phyloP scores from a whole-genome alignment of 306 rosid genomes.

The Coriaria nepalensis region DNA sequence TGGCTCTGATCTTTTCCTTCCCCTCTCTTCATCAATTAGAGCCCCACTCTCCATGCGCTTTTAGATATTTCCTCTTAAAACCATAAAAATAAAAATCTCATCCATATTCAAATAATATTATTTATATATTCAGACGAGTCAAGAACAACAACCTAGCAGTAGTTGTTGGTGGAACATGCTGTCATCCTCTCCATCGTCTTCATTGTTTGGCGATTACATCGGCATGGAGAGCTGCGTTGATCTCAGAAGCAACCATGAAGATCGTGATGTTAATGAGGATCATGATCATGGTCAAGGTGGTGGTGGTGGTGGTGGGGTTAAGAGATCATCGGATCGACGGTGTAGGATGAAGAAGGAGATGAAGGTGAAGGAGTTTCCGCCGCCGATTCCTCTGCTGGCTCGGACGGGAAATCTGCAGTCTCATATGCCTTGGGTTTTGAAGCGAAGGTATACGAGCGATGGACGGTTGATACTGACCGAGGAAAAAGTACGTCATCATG shows the following conservation, averaged over 20 bases:
- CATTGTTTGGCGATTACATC: conserved; percentile 27
- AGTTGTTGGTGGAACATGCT: background rate
- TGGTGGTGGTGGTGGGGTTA: background rate
- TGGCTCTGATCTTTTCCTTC: no score
- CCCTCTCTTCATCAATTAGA: no score
- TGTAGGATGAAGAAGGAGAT: background rate
- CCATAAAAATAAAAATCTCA: no score
- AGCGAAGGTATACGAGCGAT: conserved; percentile 41
- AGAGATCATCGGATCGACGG: background rate
- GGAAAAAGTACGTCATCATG: conserved; percentile 49
- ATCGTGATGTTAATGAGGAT: background rate
- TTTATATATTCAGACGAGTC: no score
- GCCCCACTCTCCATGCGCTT: no score
- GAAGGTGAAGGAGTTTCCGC: conserved; percentile 34
- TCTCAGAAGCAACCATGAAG: conserved; percentile 7
- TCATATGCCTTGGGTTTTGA: conserved; percentile 60
- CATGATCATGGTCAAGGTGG: background rate
- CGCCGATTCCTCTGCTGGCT: conserved; percentile 46
- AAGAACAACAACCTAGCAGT: no score
- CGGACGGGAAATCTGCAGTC: conserved; percentile 42
- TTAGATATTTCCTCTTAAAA: no score
- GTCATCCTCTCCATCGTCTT: background rate
- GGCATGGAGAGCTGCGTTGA: conserved; percentile 59
- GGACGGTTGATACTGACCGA: conserved; percentile 52
- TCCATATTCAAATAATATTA: no score